These are phyloP conservation scores for Tripterygium wilfordii DNA, from an alignment of 177 flowering plant species.

Conservation along the genomic window DNA sequence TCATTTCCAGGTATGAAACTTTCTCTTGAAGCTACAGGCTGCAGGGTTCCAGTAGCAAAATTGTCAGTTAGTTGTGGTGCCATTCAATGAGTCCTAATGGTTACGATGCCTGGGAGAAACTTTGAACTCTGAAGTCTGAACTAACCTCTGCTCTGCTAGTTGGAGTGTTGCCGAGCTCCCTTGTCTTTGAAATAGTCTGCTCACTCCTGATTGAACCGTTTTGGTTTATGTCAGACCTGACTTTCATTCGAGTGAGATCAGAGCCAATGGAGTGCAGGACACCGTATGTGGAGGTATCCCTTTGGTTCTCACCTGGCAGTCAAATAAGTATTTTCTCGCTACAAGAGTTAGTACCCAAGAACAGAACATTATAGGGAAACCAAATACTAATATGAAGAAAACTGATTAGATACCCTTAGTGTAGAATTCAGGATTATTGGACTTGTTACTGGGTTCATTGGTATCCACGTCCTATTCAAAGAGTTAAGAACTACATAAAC, in stretches of 20 bases:
- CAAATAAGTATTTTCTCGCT: slow-evolving; percentile 2
- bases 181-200: slow-evolving; percentile 30
- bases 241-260: slow-evolving; percentile 67
- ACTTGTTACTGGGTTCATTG: slow-evolving; percentile 26
- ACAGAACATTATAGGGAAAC: neutral
- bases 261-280: slow-evolving; percentile 86
- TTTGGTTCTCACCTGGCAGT: slow-evolving; percentile 30
- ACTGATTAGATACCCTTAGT: slow-evolving; percentile 16
- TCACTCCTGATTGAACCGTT: slow-evolving; percentile 46
- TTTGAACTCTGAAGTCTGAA: no score
- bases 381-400: neutral
- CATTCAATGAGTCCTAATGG: no score
- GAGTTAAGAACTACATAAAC: neutral
- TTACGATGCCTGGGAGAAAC: no score
- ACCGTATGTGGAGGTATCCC: slow-evolving; percentile 71
- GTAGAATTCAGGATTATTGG: slow-evolving; percentile 14
- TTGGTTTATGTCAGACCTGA: slow-evolving; percentile 31
- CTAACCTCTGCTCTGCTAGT: slow-evolving; percentile 66
- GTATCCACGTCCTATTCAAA: slow-evolving; percentile 43
- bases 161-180: slow-evolving; percentile 56
- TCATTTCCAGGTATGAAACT: slow-evolving; percentile 49
- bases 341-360: neutral
- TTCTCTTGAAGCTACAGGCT: slow-evolving; percentile 83
- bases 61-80: neutral
- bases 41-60: slow-evolving; percentile 15